These are phyloP conservation scores for Darksidea phi DNA, from an alignment of 495 filamentous ascomycete genomes.

Conservation along the genomic window DNA sequence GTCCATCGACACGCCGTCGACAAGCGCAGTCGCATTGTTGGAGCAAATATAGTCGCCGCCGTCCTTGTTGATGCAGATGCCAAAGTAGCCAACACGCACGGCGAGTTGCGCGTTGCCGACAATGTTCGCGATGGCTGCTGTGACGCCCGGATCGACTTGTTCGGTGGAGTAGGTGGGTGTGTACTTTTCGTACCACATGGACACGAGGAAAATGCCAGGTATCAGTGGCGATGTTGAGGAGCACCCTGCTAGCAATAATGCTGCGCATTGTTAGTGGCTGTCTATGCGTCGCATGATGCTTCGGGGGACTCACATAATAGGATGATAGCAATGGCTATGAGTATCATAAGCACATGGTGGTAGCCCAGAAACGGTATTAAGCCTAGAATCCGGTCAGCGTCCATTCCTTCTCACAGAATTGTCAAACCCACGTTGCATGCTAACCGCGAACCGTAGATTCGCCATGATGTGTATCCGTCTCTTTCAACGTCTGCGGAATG, in stretches of 20 bases:
- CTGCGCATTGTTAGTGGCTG: slow-evolving; percentile 45
- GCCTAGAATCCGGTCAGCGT: slow-evolving; percentile 52
- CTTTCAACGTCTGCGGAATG: slow-evolving; percentile 20
- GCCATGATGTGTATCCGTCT: slow-evolving; percentile 41
- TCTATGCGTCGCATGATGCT: not conserved
- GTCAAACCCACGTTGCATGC: slow-evolving; percentile 42
- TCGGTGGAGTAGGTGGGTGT: slow-evolving; percentile 64
- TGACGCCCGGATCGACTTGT: slow-evolving; percentile 82
- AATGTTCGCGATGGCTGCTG: slow-evolving; percentile 70
- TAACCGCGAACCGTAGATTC: slow-evolving; percentile 45
- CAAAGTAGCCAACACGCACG: slow-evolving; percentile 71
- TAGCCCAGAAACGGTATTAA: slow-evolving; percentile 94
- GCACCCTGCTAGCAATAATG: slow-evolving; percentile 75
- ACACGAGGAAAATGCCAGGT: slow-evolving; percentile 76
- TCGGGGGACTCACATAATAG: slow-evolving; percentile 72
- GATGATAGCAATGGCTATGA: slow-evolving; percentile 92
- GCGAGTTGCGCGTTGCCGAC: slow-evolving; percentile 65
- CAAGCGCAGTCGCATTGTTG: slow-evolving; percentile 74
- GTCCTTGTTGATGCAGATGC: slow-evolving; percentile 73
- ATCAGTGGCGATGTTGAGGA: slow-evolving; percentile 74
- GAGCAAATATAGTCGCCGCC: slow-evolving; percentile 70
- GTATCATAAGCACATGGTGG: slow-evolving; percentile 97
- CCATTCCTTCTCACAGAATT: slow-evolving; percentile 1
- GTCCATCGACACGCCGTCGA: slow-evolving; percentile 64
- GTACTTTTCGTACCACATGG: slow-evolving; percentile 69